These are phyloP conservation scores for Fragosphaeria purpurea DNA, from an alignment of 2,329 filamentous ascomycete species.

Conservation along the genomic window DNA sequence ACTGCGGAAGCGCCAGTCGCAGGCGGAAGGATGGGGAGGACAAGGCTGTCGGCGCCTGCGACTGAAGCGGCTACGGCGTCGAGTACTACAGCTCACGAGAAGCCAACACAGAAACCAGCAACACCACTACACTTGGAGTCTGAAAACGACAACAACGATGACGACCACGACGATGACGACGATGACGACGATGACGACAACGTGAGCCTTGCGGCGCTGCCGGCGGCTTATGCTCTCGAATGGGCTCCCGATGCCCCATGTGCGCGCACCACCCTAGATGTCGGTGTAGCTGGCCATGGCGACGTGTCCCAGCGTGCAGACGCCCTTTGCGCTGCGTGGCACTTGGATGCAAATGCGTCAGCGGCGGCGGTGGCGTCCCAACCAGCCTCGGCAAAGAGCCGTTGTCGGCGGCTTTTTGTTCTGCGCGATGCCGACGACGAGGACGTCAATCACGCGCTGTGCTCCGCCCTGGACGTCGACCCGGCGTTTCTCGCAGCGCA, in stretches of 20 bases:
- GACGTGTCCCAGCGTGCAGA: not conserved
- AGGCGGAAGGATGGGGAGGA: too few species aligned
- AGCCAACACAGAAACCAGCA: too few species aligned
- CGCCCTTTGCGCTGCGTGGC: conserved; percentile 2
- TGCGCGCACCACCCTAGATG: not conserved
- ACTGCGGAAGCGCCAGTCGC: too few species aligned
- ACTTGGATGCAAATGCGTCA: not conserved
- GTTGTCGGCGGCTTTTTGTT: conserved; percentile 15
- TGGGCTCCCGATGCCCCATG: not conserved
- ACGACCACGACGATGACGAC: not conserved
- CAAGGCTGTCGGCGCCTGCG: too few species aligned
- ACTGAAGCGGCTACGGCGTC: not conserved
- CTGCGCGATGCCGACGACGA: conserved; percentile 16
- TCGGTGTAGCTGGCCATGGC: not conserved
- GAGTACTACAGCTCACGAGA: not conserved
- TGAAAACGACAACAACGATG: not conserved
- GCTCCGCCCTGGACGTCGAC: conserved; percentile 17
- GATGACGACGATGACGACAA: not conserved
- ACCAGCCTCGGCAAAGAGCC: too few species aligned
- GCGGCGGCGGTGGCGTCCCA: not conserved
- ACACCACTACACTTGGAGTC: too few species aligned
- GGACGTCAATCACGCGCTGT: conserved; percentile 9
- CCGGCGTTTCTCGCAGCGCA: conserved; percentile 23
- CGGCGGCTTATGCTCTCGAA: conserved; percentile 3
- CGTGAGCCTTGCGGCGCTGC: not conserved